These are phyloP conservation scores for Ilyonectria mors-panacis DNA, from an alignment of 2,329 filamentous ascomycete genomes.

Conservation along the genomic window DNA sequence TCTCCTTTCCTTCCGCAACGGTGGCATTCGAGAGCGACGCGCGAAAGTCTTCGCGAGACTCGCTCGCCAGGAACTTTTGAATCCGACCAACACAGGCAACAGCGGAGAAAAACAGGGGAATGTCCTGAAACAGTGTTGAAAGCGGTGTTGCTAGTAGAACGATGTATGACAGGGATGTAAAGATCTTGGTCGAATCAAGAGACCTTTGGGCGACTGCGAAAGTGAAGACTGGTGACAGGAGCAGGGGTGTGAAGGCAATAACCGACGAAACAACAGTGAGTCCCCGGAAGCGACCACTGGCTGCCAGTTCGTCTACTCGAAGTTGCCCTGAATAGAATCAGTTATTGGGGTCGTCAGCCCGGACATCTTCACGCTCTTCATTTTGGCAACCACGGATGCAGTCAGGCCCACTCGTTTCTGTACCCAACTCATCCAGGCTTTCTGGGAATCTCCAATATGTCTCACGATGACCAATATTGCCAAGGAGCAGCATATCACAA, in stretches of 20 bases:
- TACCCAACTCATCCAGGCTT: conserved; percentile 50
- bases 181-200: conserved; percentile 48
- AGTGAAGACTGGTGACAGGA: conserved; percentile 53
- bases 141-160: conserved; percentile 48
- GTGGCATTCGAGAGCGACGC: too few species aligned
- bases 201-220: conserved; percentile 46
- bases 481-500: conserved; percentile 45
- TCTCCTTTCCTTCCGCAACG: too few species aligned
- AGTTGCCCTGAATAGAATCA: conserved; percentile 41
- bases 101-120: conserved; percentile 40
- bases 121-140: conserved; percentile 47
- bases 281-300: conserved; percentile 41
- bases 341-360: conserved; percentile 49
- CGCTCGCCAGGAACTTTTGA: conserved; percentile 1
- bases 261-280: conserved; percentile 47
- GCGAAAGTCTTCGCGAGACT: neutral
- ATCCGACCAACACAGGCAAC: conserved; percentile 23
- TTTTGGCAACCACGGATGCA: conserved; percentile 42
- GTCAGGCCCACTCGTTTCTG: conserved; percentile 48
- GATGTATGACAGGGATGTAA: conserved; percentile 50
- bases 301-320: conserved; percentile 43
- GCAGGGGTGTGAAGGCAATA: conserved; percentile 50
- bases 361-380: conserved; percentile 50
- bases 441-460: conserved; percentile 43
- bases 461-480: conserved; percentile 34